Evolutionary conservation across 2,329 filamentous ascomycete species (phyloP).

Genomic region (Capronia coronata): DNA sequence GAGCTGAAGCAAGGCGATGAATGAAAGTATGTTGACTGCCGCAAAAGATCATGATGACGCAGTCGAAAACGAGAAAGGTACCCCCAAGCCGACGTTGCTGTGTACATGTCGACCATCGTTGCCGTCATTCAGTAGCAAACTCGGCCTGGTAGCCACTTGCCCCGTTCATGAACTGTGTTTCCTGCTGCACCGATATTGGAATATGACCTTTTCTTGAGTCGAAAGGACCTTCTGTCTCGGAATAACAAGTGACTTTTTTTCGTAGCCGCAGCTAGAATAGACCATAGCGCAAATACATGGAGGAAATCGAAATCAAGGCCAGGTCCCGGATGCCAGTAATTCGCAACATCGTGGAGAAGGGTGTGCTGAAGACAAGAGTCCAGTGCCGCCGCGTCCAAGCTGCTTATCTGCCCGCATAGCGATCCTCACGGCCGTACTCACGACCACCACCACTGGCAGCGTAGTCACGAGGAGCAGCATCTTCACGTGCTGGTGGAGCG

Average conservation of each 20-base stretch:
- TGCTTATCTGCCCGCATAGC: conserved; percentile 26
- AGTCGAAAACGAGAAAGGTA: conserved; percentile 23
- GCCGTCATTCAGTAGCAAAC: conserved; percentile 19
- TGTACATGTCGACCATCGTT: conserved; percentile 24
- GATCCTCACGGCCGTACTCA: conserved; percentile 28
- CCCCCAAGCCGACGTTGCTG: conserved; percentile 23
- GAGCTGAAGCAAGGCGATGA: conserved; percentile 24
- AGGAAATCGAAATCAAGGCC: conserved; percentile 17
- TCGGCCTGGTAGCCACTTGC: conserved; percentile 15
- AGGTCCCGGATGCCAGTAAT: conserved; percentile 6
- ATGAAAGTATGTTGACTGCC: conserved; percentile 20
- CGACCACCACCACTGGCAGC: conserved; percentile 26
- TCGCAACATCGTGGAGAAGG: conserved; percentile 7
- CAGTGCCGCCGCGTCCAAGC: not conserved
- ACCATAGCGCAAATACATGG: conserved; percentile 23
- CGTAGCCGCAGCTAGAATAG: conserved; percentile 17
- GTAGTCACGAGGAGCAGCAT: conserved; percentile 27
- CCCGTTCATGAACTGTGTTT: conserved; percentile 19
- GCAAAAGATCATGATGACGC: conserved; percentile 21
- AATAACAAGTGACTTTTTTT: conserved; percentile 22
- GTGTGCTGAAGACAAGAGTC: conserved; percentile 5
- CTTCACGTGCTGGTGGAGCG: conserved; percentile 23
- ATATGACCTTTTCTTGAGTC: conserved; percentile 3
- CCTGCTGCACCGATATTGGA: conserved; percentile 20
- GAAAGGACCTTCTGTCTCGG: conserved; percentile 15